Evolutionary conservation across 257 asterid species (phyloP), one percentile per base, ranked within the genome.

Genomic region (Fraxinus americana): DNA sequence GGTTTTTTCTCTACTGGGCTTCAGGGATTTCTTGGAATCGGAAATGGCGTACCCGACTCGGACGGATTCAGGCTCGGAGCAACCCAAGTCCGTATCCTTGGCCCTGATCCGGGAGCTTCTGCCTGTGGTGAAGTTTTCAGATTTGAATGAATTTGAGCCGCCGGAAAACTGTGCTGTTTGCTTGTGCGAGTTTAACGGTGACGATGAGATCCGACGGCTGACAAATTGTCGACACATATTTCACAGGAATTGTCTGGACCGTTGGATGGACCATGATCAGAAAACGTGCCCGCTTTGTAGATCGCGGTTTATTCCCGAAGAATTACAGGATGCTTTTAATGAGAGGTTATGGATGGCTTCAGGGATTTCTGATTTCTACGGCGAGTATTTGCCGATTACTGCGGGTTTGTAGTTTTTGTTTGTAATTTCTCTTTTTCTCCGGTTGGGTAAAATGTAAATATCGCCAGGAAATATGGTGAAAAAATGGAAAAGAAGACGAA

Each of bases 181-280:
- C 75, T 54, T 96, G 88, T 90, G 85, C 86, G 99, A 96, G 48
- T 93, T 93, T 77, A 82, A 82, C 75, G 90, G 80, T 7, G 96
- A 90, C 0, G 99, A 96, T 48, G 98, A 96, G 92, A 91, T 93
- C 96, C 94, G 98, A 39, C 91, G 91, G 85, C 82, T 93, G 75
- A 61, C 88, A 27, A 96, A 92, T 76, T 96, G 99, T 83, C 77
- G 96, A 23, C 99, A 96, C 73, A 75, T 96, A 5, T 96, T 93
- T 69, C 99, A 96, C 79, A 75, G 91, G 88, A 78, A 85, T 71
- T 96, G 99, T 80, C 76, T 96, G 63, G 99, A 96, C 92, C 97
- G 98, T 38, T 96, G 99, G 99, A 93, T 96, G 96, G 98, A 93
- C 82, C 98, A 92, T 80, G 98, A 92, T 83, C 98, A 91, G 97